Base-by-base conservation (phyloP, 805 yeast species). In the Clavispora phyllophila region DNA sequence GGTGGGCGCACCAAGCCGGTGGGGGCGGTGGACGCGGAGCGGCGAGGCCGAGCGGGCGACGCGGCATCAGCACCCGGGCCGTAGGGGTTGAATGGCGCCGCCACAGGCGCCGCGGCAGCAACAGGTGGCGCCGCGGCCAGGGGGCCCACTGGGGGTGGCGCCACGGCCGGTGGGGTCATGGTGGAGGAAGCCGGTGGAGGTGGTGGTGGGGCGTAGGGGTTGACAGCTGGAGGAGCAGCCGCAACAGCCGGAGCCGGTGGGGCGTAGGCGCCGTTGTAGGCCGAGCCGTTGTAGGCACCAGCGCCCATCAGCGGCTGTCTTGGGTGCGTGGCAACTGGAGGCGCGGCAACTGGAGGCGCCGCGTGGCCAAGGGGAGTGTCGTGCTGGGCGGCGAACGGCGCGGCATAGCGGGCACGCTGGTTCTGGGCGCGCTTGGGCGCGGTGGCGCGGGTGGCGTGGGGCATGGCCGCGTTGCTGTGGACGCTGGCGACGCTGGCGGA, bases 191-290 rank as follows among this genome's bases (percentile, higher is more conserved):
- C 36, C 26, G 37, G 22, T 5, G 34, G 17, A 9, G 36, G 40
- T 40, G 22, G 40, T 40, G 22, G 52, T 42, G 51, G 48, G 40
- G 52, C 39, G 39, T 46, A 46, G 12, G 57, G 43, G 19, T 49
- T 42, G 10, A 28, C 17, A n/a, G 37, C 25, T 4, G 37, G 54
- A 26, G 45, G 31, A 19, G 54, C 43, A 17, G 56, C 44, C 18
- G 45, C 42, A 18, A 48, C 49, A 14, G 48, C 39, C 22, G 60
- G 39, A 19, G 49, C 44, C 7, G 55, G 41, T 22, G 22, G 28
- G 15, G 36, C 36, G 13, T 39, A 31, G 8, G 36, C 28, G 9
- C 25, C 23, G 14, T 35, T 29, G 19, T 28, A 23, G 20, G 39
- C 36, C 10, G 37, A 25, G 9, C 39, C 39, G 26, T 36, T 37